Evolutionary conservation across 305 asterid species (phyloP).

Genomic region (Fraxinus nigra): DNA sequence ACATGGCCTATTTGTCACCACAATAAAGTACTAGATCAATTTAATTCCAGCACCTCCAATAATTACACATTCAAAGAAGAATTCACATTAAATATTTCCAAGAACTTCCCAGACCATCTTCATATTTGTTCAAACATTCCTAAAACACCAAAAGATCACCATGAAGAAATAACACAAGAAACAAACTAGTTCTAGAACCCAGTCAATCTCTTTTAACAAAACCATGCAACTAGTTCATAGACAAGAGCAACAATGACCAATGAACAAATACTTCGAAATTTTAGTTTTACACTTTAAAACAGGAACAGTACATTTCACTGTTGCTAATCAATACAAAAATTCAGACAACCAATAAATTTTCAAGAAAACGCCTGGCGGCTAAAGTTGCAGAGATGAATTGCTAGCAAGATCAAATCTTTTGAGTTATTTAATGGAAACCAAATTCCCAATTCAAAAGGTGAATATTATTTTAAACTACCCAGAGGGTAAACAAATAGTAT

Average conservation of each 20-base stretch:
- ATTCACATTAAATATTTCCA: background rate
- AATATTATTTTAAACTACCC: background rate
- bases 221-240: background rate
- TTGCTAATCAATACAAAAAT: background rate
- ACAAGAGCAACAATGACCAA: background rate
- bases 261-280: background rate
- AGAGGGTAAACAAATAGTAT: background rate
- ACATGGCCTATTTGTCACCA: background rate
- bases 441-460: background rate
- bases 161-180: background rate
- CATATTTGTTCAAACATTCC: background rate
- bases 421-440: background rate
- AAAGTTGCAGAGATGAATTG: background rate
- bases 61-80: background rate
- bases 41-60: background rate
- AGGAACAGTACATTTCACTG: background rate
- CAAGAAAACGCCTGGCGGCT: background rate
- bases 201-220: background rate
- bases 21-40: background rate
- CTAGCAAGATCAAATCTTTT: background rate
- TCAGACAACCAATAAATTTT: background rate
- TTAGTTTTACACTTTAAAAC: background rate
- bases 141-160: background rate
- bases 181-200: background rate
- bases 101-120: background rate